A percentile compares a stretch with the other conserved stretches of the same genome.
phyloP scores from a whole-genome alignment of 352 stramenopile genomes.

The Thalassiosira hispida region DNA sequence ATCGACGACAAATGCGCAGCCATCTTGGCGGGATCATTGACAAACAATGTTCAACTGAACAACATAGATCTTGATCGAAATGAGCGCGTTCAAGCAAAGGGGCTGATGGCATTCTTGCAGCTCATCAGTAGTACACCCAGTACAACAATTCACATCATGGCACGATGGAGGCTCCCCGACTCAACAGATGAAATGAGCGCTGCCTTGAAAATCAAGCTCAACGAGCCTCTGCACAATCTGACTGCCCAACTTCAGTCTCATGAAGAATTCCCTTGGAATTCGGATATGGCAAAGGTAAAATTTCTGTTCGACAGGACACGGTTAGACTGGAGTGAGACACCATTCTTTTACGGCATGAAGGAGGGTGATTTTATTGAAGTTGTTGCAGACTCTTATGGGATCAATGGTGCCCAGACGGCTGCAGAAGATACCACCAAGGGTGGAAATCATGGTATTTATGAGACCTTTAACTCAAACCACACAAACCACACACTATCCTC shows the following conservation, averaged over 20 bases:
- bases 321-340: background rate
- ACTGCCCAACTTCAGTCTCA: background rate
- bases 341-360: conserved; percentile 11
- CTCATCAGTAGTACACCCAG: background rate
- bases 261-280: conserved; percentile 1
- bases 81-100: background rate
- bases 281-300: conserved; percentile 3
- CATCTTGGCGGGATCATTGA: background rate
- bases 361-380: conserved; percentile 5
- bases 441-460: background rate
- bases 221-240: conserved; percentile 1
- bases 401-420: background rate
- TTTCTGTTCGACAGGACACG: background rate
- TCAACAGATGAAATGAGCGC: conserved; percentile 7
- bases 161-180: background rate
- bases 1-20: conserved; percentile 5
- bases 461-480: background rate
- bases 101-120: background rate
- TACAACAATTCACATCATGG: background rate
- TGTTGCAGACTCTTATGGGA: background rate
- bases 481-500: conserved; percentile 2
- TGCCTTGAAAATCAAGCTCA: background rate
- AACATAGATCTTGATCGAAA: conserved; percentile 12
- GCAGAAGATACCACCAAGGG: background rate
- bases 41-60: background rate